Evolutionary conservation across 164 flowering plant genomes (phyloP), one percentile per base, ranked within the genome.

Genomic region (Houttuynia cordata): DNA sequence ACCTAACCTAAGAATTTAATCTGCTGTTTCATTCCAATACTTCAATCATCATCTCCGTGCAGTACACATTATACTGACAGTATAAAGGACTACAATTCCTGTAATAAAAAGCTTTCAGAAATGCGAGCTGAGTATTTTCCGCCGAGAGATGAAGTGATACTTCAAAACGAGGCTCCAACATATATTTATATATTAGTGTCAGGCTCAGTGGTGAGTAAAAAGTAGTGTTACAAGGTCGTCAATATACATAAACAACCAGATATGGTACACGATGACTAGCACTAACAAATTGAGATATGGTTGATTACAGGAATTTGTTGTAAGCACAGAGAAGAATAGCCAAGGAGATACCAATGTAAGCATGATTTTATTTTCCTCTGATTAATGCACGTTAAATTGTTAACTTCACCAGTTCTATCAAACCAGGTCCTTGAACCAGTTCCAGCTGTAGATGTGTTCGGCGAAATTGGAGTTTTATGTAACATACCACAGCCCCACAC

Each of bases 51-150:
- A 42, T 3, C 17, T n/a, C 17, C 49, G 17, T 42, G n/a, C n/a
- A n/a, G n/a, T n/a, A n/a, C n/a, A n/a, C n/a, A n/a, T n/a, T n/a
- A 14, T 14, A 14, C 37, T n/a, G 6, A 30, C 37, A 30, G 2
- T 2, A 30, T 2, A 30, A 30, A 30, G n/a, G n/a, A 30, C 6
- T 30, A 30, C 37, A 30, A 8, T 56, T 51, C 30, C 23, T 14
- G 0, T 15, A 4, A 12, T 54, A 22, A 30, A 40, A 69, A 93
- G 98, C 96, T 84, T 62, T 71, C 96, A 55, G 92, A 90, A 73
- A 77, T 90, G 78, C 91, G 88, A 45, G 91, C 97, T 0, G 99
- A 90, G 75, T 93, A 86, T 70, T 93, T 81, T 62, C 92, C 99
- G 63, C 96, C 99, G 2, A 88, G 71, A 71, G 95, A 88, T 75